phyloP scores from a whole-genome alignment of 2,329 filamentous ascomycete genomes.

The Ceratocystis destructans region DNA sequence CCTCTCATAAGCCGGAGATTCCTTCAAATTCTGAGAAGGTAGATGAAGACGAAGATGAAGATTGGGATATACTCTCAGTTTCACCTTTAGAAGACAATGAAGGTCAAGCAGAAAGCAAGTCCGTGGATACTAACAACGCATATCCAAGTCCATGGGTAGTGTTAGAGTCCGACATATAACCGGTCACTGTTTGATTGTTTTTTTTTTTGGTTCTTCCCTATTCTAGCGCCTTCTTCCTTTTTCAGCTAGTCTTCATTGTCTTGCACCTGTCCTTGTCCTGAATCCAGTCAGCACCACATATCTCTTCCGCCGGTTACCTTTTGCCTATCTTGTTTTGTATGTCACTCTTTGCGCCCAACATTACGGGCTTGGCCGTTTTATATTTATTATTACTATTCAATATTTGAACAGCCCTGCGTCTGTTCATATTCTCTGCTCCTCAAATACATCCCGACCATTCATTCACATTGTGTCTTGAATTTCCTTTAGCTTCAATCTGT shows the following conservation, averaged over 20 bases:
- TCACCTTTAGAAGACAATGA: neutral
- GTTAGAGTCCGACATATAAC: neutral
- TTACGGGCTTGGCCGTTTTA: neutral
- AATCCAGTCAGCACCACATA: constrained; percentile 6
- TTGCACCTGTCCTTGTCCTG: neutral
- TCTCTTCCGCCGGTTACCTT: neutral
- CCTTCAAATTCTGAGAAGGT: neutral
- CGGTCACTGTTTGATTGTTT: neutral
- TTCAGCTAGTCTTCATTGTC: neutral
- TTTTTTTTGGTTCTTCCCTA: neutral
- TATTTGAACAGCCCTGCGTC: neutral
- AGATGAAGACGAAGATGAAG: constrained; percentile 7
- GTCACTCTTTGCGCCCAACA: neutral
- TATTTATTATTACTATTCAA: neutral
- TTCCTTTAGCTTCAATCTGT: neutral
- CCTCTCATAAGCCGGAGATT: neutral
- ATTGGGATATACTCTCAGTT: constrained; percentile 9
- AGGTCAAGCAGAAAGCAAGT: neutral
- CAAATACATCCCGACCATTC: neutral
- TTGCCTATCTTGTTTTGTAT: neutral
- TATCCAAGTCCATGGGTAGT: constrained; percentile 5
- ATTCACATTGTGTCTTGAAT: no score
- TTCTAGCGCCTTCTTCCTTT: neutral
- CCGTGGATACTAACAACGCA: neutral
- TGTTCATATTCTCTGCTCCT: neutral